Conservation (phyloP, 2,329 filamentous ascomycete genomes). For the Xylaria multiplex region DNA sequence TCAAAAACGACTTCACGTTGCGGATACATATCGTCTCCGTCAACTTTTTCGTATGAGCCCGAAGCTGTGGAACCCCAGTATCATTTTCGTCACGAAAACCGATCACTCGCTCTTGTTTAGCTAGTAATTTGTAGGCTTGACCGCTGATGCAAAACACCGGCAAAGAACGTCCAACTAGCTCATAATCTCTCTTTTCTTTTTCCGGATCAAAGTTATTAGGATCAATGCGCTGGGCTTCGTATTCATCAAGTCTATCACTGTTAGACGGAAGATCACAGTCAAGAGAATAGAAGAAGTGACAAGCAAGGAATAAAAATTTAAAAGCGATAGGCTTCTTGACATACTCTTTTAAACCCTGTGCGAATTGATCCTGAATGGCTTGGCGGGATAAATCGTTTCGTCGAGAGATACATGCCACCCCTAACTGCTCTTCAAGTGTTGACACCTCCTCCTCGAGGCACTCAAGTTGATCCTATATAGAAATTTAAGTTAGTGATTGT, state of each 20-base stretch:
- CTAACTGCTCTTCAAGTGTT: slow-evolving; percentile 36
- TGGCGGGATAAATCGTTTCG: slow-evolving; percentile 64
- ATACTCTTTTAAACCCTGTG: slow-evolving; percentile 64
- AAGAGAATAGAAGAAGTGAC: neutral
- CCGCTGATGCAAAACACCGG: slow-evolving; percentile 73
- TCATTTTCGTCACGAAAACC: slow-evolving; percentile 63
- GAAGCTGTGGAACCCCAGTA: slow-evolving; percentile 68
- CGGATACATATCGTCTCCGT: slow-evolving; percentile 56
- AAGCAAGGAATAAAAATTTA: neutral
- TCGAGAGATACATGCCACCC: slow-evolving; percentile 57
- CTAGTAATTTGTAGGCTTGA: slow-evolving; percentile 66
- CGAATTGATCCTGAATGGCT: slow-evolving; percentile 66
- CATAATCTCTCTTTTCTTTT: slow-evolving; percentile 63
- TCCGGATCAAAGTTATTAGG: slow-evolving; percentile 64
- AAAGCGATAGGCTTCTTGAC: slow-evolving; percentile 11
- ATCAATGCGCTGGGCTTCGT: slow-evolving; percentile 59
- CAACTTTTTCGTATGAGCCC: slow-evolving; percentile 65
- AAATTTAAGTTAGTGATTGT: neutral
- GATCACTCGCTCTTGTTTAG: slow-evolving; percentile 53
- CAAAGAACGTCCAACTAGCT: slow-evolving; percentile 61
- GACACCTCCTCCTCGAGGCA: slow-evolving; percentile 44
- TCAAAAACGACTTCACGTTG: slow-evolving; percentile 60
- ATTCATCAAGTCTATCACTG: slow-evolving; percentile 59
- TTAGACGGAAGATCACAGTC: neutral
- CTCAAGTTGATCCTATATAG: slow-evolving; percentile 47